Base-by-base conservation (phyloP, 2,329 filamentous ascomycete genomes). In the Didymosphaeria variabile region DNA sequence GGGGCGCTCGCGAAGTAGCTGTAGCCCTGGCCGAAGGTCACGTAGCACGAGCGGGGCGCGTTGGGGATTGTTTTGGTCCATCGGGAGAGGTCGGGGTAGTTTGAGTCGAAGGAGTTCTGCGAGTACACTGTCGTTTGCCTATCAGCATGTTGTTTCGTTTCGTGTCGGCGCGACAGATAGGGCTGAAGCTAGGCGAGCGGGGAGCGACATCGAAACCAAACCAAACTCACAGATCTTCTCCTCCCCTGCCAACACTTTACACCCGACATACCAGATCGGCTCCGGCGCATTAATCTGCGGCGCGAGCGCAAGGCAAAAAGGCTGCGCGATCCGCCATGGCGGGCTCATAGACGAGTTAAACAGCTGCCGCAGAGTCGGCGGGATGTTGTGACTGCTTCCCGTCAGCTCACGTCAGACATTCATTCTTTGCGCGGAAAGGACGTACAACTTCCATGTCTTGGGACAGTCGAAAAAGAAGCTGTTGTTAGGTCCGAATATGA, bases 381-480 rank as follows among this genome's bases (percentile, higher is more conserved):
- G 75, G 53, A 77, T 70, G 32, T 71, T 70, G 53, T 76, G 72
- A 63, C 74, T 76, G 55, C 60, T 61, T 38, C 13, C 23, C 32
- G 60, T 74, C 63, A 75, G 69, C 67, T 64, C 42, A 46, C 36
- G 34, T 38, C 36, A 52, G 45, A 34, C 7, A 8, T n/a, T 21
- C n/a, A 2, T 15, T 36, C 21, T 42, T 4, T 6, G 13, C 23
- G 23, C 26, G 36, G 32, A 45, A 32, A 40, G 10, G 9, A 61
- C 71, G 68, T 50, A 75, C 72, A 75, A 77, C 63, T 76, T 77
- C 75, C 75, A 77, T 72, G 70, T 63, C 57, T 72, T 72, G 2
- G 73, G 74, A 54, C 72, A 72, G 65, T 77, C 75, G 42, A 77
- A 77, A 65, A 77, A 77, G 58, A 77, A 75, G 29, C 67, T 71